Base-by-base conservation (phyloP, 2,329 filamentous ascomycete species). In the Ceratocystis diversiconidia region DNA sequence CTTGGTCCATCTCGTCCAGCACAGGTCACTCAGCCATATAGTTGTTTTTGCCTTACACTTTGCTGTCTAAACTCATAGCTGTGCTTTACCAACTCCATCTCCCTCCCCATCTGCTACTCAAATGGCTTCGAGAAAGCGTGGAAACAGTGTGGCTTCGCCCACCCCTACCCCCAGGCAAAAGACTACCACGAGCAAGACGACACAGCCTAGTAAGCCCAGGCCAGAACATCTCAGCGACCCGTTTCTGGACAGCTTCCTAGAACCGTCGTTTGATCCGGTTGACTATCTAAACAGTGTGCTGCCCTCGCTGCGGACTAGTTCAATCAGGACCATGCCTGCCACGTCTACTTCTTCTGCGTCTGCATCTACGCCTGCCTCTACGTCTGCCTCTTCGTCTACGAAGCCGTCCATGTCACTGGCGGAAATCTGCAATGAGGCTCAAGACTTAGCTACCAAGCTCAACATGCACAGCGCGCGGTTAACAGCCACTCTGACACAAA, bases 391-490 rank as follows among this genome's bases (percentile, higher is more conserved):
- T 6, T 25, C 25, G 19, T 17, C 32, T 12, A 52, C 67, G 70
- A 68, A 62, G 63, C 69, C 50, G 46, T 15, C 67, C 3, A 80
- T 86, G 4, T 80, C 88, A 2, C 79, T 96, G 60, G 79, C 87
- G n/a, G 86, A 92, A 68, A 77, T 96, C 63, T 91, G 90, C 1
- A 80, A 85, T 0, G 89, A 91, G 72, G 87, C 92, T 0, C 92
- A 96, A 75, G 81, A 85, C 2, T 80, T 95, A n/a, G 80, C 96
- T 60, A 89, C 91, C 1, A 89, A 92, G 72, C 84, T 97, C 71
- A 95, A 89, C 72, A 88, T 90, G 7, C 90, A 96, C 73, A 95
- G 91, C 1, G 87, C 90, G 19, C 84, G 91, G 59, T 79, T 96
- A 6, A 90, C 91, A 15, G 85, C 82, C 64, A 89, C 86, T 59